Evolutionary conservation across 495 filamentous ascomycete species (phyloP), one percentile per base, ranked within the genome.

Genomic region (Melanomma pulvis-pyrius): DNA sequence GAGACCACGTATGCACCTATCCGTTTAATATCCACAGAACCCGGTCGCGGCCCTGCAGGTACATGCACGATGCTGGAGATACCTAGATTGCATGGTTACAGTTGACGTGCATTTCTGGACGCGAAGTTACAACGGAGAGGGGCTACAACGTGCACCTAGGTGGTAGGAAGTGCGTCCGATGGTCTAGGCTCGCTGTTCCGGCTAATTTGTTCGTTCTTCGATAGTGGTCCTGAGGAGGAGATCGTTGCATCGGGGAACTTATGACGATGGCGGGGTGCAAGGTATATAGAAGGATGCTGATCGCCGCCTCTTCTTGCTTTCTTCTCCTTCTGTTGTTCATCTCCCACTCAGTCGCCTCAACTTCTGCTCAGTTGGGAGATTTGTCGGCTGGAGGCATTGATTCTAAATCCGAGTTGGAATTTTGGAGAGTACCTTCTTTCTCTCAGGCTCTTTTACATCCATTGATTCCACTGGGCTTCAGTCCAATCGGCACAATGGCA

Each of bases 61-160:
- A 56, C 41, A 21, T 53, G 55, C 55, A 66, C 25, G 30, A 51
- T 56, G 41, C 52, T 32, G 6, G 44, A 39, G 49, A 15, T 49
- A 1, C 17, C 24, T 19, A 61, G 17, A 61, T 68, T 68, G 58
- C 50, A 65, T 65, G 59, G 65, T 68, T 61, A 68, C 65, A 68
- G 22, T 50, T 50, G 51, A 53, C 55, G 54, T 65, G 62, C 62
- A 59, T 51, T 21, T n/a, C 17, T 28, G 15, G 26, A 41, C 34
- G 22, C 51, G 25, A 60, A 21, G 57, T 67, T 67, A 9, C 65
- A 68, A 28, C 53, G 65, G 15, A 67, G 53, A 44, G 17, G n/a
- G 39, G 39, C 24, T 26, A 58, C 53, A 52, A 29, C 26, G 36
- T 6, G 22, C 17, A 53, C 9, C n/a, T 36, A 36, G 26, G 46